Evolutionary conservation across 139 green algal species (phyloP).

Genomic region (Chlamydomonas applanata): DNA sequence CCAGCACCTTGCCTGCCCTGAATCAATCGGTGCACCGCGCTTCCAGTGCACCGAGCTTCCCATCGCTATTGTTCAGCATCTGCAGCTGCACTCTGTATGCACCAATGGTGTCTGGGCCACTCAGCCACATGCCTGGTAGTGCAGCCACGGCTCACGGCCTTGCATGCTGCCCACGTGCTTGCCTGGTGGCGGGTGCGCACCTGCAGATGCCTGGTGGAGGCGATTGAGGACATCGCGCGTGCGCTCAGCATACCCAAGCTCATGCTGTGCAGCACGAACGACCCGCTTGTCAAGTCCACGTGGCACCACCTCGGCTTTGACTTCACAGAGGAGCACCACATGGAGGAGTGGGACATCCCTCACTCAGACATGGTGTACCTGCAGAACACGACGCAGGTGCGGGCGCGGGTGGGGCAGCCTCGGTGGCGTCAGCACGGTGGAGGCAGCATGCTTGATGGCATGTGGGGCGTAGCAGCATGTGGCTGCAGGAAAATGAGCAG

Average conservation of each 20-base stretch:
- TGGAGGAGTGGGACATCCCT: constrained; percentile 69
- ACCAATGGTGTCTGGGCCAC: no score
- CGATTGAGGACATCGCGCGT: constrained; percentile 74
- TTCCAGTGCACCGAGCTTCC: no score
- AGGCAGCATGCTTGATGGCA: no score
- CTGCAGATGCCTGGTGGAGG: constrained; percentile 79
- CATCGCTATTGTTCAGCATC: no score
- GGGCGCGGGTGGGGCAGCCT: no score
- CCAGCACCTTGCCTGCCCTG: no score
- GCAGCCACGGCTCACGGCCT: neutral
- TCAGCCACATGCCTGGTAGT: no score
- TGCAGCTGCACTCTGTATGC: no score
- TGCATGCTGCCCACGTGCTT: neutral
- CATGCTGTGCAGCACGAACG: constrained; percentile 66
- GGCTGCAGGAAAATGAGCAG: no score
- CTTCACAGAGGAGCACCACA: constrained; percentile 63
- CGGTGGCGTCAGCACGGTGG: no score
- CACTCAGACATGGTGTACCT: constrained; percentile 87
- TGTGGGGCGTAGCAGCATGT: no score
- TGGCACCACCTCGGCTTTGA: constrained; percentile 86
- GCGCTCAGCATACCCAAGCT: constrained; percentile 46
- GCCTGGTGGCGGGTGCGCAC: neutral
- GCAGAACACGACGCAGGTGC: constrained; percentile 80
- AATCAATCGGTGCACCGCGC: no score
- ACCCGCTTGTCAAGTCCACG: constrained; percentile 34